Percentiles rank a stretch among this genome's conserved stretches.
These are phyloP conservation scores for Leptographium procerum DNA, from an alignment of 2,329 filamentous ascomycete genomes.

Conservation along the genomic window DNA sequence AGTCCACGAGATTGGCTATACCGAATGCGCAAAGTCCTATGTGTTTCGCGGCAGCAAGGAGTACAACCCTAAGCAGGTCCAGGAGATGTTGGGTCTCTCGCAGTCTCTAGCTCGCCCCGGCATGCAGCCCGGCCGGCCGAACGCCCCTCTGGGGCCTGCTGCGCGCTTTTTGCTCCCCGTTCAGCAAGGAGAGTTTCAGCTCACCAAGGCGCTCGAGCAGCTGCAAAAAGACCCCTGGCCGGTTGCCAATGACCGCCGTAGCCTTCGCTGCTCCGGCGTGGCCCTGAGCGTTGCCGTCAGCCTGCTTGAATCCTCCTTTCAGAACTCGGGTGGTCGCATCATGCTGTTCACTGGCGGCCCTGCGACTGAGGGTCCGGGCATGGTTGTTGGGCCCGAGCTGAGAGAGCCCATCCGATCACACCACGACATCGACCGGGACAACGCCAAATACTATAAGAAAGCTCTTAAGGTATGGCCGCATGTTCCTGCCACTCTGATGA, in stretches of 20 bases:
- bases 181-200: conserved; percentile 90
- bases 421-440: conserved; percentile 96
- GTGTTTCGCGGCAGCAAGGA: conserved; percentile 98
- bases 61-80: conserved; percentile 96
- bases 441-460: conserved; percentile 99
- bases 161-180: conserved; percentile 88
- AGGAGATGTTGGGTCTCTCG: conserved; percentile 90
- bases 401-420: conserved; percentile 95
- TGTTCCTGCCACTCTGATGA: neutral
- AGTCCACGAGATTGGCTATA: conserved; percentile 96
- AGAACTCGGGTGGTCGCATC: conserved; percentile 86
- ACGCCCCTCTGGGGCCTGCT: conserved; percentile 63
- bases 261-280: conserved; percentile 85
- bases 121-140: conserved; percentile 59
- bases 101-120: conserved; percentile 63
- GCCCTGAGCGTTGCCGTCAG: conserved; percentile 93
- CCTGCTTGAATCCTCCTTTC: conserved; percentile 85
- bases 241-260: conserved; percentile 83
- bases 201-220: conserved; percentile 91
- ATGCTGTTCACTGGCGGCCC: conserved; percentile 96
- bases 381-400: conserved; percentile 91
- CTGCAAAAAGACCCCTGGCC: conserved; percentile 97
- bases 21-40: conserved; percentile 95
- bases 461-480: conserved; percentile 63
- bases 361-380: conserved; percentile 89